Evolutionary conservation across 805 yeast genomes (phyloP).

Genomic region (Yarrowia deformans): DNA sequence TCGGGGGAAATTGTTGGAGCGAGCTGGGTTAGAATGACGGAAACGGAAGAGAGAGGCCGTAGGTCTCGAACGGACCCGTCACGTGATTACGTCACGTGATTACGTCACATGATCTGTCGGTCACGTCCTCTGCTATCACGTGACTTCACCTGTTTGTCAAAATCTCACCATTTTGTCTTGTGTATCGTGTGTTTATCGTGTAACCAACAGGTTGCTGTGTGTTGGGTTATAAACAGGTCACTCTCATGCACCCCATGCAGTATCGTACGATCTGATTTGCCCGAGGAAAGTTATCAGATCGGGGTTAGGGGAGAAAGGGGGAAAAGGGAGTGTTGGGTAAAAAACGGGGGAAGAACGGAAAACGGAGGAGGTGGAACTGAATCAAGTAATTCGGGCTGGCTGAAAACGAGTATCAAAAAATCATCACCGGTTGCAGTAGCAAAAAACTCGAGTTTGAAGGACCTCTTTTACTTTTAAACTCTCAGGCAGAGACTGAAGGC

Average conservation of each 20-base stretch:
- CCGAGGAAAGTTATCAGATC: constrained; percentile 24
- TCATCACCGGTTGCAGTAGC: not conserved
- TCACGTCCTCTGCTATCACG: too few species aligned
- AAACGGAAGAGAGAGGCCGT: not conserved
- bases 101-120: too few species aligned
- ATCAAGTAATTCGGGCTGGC: not conserved
- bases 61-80: not conserved
- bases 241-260: constrained; percentile 16
- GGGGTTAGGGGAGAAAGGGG: constrained; percentile 1
- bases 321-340: not conserved
- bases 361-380: too few species aligned
- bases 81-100: not conserved
- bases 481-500: not conserved
- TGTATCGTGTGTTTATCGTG: not conserved
- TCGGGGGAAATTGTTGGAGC: constrained; percentile 23
- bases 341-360: not conserved
- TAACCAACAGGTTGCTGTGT: constrained; percentile 18
- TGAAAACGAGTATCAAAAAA: not conserved
- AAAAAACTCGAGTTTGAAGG: not conserved
- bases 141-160: not conserved
- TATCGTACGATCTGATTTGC: constrained; percentile 34
- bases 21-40: constrained; percentile 16
- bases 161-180: not conserved
- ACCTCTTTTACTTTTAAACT: too few species aligned
- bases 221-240: too few species aligned